Evolutionary conservation across 164 flowering plant genomes (phyloP), one percentile per base, ranked within the genome.

Genomic region (Nelumbo lutea): DNA sequence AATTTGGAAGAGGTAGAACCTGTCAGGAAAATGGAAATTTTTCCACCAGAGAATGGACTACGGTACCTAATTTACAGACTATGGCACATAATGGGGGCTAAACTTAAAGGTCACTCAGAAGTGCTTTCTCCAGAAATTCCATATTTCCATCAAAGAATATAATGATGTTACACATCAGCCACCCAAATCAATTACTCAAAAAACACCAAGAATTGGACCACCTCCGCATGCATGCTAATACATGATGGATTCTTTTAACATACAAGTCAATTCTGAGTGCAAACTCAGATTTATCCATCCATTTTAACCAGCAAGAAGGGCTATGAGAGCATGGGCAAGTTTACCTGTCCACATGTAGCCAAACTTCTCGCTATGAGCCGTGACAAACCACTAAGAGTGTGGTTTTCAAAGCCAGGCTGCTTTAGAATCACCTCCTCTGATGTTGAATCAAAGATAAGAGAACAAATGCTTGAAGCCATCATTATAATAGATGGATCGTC

Each of bases 391-490:
- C 47, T 52, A n/a, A 85, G 72, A 61, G 70, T 65, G 72, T 64
- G 77, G 5, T 3, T 41, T 59, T 77, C 80, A 51, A 88, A 83
- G 63, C 78, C 69, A 1, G 85, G 87, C 75, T 85, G 79, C 45
- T 66, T 74, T 42, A 82, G 71, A 69, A 92, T 87, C 76, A 85
- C 80, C 70, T 84, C 80, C 80, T 94, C 99, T 11, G 99, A 88
- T 62, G 91, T 85, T 38, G 61, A 75, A 70, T 85, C 93, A 68
- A 92, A 79, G 70, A 95, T 70, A 70, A 95, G 75, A 7, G 94
- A 40, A 64, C 94, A 88, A 66, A 95, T 83, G 79, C 88, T 86
- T 73, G 97, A 77, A 70, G 91, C 94, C 96, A 90, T 90, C 91
- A 89, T 87, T 15, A 86, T 71, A 59, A 81, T 56, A 69, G 92